Evolutionary conservation across 2,329 filamentous ascomycete species (phyloP).

Genomic region (Colletotrichum melonis): DNA sequence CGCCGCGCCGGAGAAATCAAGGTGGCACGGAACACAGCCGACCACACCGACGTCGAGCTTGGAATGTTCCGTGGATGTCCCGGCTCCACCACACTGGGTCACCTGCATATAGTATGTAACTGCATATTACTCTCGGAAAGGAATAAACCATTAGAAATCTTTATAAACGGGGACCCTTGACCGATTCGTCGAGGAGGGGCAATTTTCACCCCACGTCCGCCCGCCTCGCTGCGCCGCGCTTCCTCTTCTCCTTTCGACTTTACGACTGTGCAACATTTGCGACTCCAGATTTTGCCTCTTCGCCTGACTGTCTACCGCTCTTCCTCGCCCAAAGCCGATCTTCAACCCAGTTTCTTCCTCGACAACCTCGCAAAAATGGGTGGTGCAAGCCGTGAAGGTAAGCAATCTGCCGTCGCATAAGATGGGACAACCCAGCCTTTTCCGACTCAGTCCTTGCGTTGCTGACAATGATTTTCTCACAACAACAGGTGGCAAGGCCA

Average conservation of each 20-base stretch:
- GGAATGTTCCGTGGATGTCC: constrained; percentile 24
- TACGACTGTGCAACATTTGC: constrained; percentile 8
- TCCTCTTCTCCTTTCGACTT: constrained; percentile 6
- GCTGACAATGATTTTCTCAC: constrained; percentile 8
- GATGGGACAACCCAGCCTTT: background rate
- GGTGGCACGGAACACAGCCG: constrained; percentile 4
- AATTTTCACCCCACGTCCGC: constrained; percentile 36
- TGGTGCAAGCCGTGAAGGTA: constrained; percentile 52
- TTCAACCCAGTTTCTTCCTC: constrained; percentile 9
- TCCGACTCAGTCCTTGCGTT: background rate
- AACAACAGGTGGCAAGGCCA: constrained; percentile 78
- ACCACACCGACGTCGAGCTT: constrained; percentile 5
- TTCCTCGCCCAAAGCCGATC: background rate
- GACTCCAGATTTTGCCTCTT: constrained; percentile 22
- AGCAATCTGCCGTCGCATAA: constrained; percentile 27
- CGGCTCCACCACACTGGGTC: background rate
- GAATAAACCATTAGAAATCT: background rate
- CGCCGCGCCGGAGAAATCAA: constrained; percentile 20
- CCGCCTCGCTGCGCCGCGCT: constrained; percentile 16
- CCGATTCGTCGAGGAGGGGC: constrained; percentile 33
- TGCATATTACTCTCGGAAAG: background rate
- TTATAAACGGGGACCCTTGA: constrained; percentile 22
- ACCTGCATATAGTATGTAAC: no score
- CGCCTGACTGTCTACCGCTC: constrained; percentile 1
- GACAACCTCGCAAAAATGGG: constrained; percentile 46